Evolutionary conservation across 208 protist genomes (phyloP), one percentile per base, ranked within the genome.

Genomic region (Wallacemonas collosoma): DNA sequence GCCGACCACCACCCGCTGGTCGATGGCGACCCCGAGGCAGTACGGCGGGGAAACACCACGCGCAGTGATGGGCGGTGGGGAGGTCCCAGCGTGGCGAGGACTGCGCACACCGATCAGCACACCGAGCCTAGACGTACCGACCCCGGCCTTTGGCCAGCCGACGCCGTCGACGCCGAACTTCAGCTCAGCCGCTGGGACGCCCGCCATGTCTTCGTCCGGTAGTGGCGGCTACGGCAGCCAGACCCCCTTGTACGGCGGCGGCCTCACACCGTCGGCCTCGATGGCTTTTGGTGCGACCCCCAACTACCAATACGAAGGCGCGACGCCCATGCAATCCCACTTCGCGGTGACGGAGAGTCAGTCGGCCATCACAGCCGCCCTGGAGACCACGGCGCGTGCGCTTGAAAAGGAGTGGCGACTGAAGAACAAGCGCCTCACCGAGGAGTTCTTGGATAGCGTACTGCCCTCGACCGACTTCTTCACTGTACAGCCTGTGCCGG

Each of bases 301-400:
- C n/a, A 94, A 93, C 68, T 93, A 93, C 72, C 89, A 94, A 69
- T 94, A 92, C 72, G 91, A 93, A 64, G 89, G 89, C 15, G 82
- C 78, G 41, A 96, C 91, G 12, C 91, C 91, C 4, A 76, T 93
- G 69, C 91, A 96, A 70, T 94, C 91, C 36, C 79, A 84, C 73
- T 96, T 94, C 68, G 87, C 81, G 35, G 3, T 56, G 0, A 73
- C 60, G 14, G 87, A 88, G 57, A 83, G 76, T 17, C 85, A 90
- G 70, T 85, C 87, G 17, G 84, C 89, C 53, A 83, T 83, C 44
- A 93, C 85, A 8, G 80, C 83, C 9, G 85, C 84, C 45, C 91
- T 96, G 66, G 89, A 93, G 68, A 68, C 82, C 35, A 73, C 87
- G 72, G 91, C 91, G n/a, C 80, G 89, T 58, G 76, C 87, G 65